Conservation (phyloP, 305 asterid species). For the Andrographis paniculata region DNA sequence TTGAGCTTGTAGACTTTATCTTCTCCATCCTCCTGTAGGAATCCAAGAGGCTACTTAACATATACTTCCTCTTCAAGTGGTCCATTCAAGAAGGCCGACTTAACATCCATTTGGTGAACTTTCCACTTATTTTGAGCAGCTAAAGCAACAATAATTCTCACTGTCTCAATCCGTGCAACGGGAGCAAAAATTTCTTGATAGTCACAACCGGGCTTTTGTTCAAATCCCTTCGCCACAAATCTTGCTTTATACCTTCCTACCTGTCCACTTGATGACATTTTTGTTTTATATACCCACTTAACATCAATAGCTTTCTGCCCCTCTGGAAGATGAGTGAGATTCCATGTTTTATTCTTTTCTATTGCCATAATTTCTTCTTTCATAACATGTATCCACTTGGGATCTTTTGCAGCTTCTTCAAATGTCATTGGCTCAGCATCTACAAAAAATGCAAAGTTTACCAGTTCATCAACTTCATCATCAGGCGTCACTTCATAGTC, state of each 20-base stretch:
- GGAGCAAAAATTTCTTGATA: no score
- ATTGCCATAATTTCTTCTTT: slow-evolving; percentile 1
- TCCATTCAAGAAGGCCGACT: slow-evolving; percentile 1
- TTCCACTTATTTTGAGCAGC: no score
- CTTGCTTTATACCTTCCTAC: no score
- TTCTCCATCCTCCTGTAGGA: background rate
- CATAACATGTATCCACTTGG: background rate
- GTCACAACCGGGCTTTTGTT: no score
- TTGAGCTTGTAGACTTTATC: slow-evolving; percentile 1
- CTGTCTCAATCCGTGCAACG: no score
- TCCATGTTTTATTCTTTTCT: slow-evolving; percentile 3
- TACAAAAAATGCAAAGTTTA: slow-evolving; percentile 10
- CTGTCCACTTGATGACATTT: background rate
- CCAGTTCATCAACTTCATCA: background rate
- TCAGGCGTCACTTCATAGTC: slow-evolving; percentile 9
- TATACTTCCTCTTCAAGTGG: no score
- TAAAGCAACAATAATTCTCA: no score
- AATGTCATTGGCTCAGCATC: background rate
- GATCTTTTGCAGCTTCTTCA: slow-evolving; percentile 1
- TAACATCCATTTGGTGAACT: slow-evolving; percentile 16
- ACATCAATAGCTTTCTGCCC: slow-evolving; percentile 3
- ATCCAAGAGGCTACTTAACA: no score
- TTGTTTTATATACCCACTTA: slow-evolving; percentile 3
- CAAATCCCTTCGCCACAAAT: no score
- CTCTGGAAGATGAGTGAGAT: slow-evolving; percentile 1